A percentile compares a stretch with the other conserved stretches of the same genome.
These are phyloP conservation scores for Pelargonium myrrhifolium DNA, from an alignment of 441 rosid species.

Conservation along the genomic window DNA sequence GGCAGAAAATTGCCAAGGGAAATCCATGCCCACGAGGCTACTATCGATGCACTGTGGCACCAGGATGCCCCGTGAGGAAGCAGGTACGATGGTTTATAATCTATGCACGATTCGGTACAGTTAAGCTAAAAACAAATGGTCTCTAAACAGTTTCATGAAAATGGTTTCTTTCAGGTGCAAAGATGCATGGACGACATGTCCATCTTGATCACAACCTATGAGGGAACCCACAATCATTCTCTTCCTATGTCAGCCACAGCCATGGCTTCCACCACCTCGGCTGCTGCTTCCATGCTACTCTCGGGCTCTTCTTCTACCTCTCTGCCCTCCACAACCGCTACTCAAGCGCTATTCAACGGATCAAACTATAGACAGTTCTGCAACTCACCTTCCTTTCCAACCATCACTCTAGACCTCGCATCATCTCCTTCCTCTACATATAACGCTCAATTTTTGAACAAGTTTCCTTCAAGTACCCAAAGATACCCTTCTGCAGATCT, in stretches of 20 bases:
- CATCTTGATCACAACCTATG: slow-evolving; percentile 87
- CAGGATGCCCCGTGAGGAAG: not conserved
- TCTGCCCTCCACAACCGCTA: slow-evolving; percentile 19
- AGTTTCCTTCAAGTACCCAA: slow-evolving; percentile 29
- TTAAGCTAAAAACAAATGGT: no score
- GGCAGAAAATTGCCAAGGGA: not conserved
- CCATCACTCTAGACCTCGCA: slow-evolving; percentile 71
- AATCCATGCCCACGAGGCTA: not conserved
- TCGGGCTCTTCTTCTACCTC: slow-evolving; percentile 53
- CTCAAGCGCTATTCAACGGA: slow-evolving; percentile 35
- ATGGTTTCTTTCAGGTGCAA: slow-evolving; percentile 51
- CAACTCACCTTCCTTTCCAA: slow-evolving; percentile 43
- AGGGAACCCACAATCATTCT: slow-evolving; percentile 92
- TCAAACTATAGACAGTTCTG: slow-evolving; percentile 13
- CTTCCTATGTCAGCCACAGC: slow-evolving; percentile 90
- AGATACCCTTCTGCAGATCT: slow-evolving; percentile 45
- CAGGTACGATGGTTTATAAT: not conserved
- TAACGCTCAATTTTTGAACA: slow-evolving; percentile 29
- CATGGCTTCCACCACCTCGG: slow-evolving; percentile 78
- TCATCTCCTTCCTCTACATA: slow-evolving; percentile 24
- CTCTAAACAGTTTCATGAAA: no score
- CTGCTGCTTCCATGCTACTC: slow-evolving; percentile 66
- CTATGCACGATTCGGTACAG: no score
- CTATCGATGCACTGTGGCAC: not conserved
- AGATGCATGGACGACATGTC: slow-evolving; percentile 93